phyloP scores from a whole-genome alignment of 2,329 filamentous ascomycete genomes.

The Pseudogymnoascus sp. region DNA sequence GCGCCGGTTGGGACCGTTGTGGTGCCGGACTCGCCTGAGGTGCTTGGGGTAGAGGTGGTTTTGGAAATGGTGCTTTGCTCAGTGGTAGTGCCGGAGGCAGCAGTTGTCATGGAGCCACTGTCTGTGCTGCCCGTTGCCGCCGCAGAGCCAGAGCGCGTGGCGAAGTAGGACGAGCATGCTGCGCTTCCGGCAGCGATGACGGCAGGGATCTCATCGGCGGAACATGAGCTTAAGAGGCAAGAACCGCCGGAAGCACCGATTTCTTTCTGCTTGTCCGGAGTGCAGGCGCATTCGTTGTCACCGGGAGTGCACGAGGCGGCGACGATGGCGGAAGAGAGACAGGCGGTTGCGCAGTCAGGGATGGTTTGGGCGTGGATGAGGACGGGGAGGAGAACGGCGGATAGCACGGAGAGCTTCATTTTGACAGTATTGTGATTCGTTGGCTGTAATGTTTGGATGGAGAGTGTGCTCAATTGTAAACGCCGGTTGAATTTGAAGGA shows the following conservation, averaged over 20 bases:
- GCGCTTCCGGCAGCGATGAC: background rate
- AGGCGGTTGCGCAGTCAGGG: background rate
- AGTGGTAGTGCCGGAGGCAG: background rate
- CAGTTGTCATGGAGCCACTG: background rate
- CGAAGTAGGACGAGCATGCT: background rate
- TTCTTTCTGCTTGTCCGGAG: background rate
- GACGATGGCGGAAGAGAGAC: background rate
- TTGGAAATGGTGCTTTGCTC: background rate
- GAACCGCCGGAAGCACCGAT: background rate
- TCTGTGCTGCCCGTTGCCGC: background rate
- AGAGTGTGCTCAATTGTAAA: background rate
- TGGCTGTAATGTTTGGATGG: background rate
- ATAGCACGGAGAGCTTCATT: conserved; percentile 7
- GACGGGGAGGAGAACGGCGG: background rate
- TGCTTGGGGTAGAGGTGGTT: background rate
- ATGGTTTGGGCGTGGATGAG: background rate
- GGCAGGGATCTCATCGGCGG: background rate
- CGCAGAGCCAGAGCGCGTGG: background rate
- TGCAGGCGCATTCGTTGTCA: background rate
- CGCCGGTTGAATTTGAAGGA: background rate
- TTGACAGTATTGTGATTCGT: background rate
- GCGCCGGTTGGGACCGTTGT: background rate
- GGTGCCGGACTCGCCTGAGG: background rate
- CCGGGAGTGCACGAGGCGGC: background rate
- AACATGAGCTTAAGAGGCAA: background rate